Evolutionary conservation across 2,329 filamentous ascomycete species (phyloP).

Genomic region (Geosmithia flava): DNA sequence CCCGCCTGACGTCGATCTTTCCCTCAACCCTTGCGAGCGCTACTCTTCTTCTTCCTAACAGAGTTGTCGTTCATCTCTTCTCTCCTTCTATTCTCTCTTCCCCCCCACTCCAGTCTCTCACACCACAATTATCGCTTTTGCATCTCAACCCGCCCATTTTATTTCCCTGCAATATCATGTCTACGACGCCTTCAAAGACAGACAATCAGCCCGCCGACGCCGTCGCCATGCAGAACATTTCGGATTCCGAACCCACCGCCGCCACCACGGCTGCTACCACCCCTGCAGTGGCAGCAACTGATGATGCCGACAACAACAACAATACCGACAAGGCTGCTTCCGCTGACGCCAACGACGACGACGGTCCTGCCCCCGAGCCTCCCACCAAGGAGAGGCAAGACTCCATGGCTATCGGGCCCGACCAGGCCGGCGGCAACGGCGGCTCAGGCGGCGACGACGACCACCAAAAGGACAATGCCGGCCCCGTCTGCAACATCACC

Average conservation of each 20-base stretch:
- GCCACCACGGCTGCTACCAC: constrained; percentile 6
- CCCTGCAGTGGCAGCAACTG: constrained; percentile 4
- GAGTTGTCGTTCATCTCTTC: no score
- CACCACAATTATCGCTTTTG: neutral
- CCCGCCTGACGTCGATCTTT: neutral
- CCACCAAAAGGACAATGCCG: constrained; percentile 11
- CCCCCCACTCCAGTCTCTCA: neutral
- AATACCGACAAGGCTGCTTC: constrained; percentile 6
- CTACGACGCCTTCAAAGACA: neutral
- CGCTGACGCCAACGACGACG: constrained; percentile 21
- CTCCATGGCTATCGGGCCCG: constrained; percentile 28
- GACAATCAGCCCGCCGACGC: constrained; percentile 22
- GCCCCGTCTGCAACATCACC: constrained; percentile 57
- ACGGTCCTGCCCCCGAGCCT: constrained; percentile 12
- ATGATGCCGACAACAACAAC: constrained; percentile 2
- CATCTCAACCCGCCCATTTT: neutral
- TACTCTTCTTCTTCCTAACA: no score
- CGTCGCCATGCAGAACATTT: constrained; percentile 22
- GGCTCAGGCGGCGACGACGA: constrained; percentile 8
- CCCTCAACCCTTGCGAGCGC: neutral
- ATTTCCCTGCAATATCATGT: neutral
- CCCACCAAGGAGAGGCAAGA: constrained; percentile 19
- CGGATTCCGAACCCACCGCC: constrained; percentile 9
- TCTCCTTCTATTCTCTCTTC: neutral
- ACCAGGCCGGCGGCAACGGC: constrained; percentile 24